Evolutionary conservation across 768 basidiomycete species (phyloP), one percentile per base, ranked within the genome.

Genomic region (Russula sp.): DNA sequence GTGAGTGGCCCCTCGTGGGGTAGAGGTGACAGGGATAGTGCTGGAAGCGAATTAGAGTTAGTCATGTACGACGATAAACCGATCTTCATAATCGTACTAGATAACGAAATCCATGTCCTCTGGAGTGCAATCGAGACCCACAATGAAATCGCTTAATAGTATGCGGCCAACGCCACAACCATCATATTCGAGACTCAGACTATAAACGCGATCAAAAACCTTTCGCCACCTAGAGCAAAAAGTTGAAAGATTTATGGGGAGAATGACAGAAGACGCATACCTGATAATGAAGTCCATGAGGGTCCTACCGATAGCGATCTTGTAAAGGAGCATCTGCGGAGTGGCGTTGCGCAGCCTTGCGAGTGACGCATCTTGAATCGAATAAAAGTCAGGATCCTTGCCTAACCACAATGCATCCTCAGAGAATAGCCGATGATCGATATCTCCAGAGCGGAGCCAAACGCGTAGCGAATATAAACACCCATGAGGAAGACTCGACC

Each of bases 361-460:
- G 67, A 84, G 82, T 1, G 81, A 79, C 10, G 82, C 83, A 48
- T 86, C 79, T 20, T 74, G 73, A 46, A 88, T 80, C 2, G 79
- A 73, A 47, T 73, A 70, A 68, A 88, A 87, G 67, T 87, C 84
- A 5, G 83, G 83, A 67, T 88, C 84, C 67, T 76, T 82, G 18
- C 83, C 85, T 13, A 87, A 73, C 84, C 84, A 87, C 32, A 87
- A 68, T 32, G 85, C 82, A 65, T 85, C 83, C 20, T 83, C 82
- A 39, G 79, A 78, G 66, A 88, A 87, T 47, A 87, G 58, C 39
- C 84, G 79, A 62, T 86, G 86, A 59, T 87, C 83, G 41, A 83
- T 72, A n/a, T 75, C 77, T 36, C 79, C 78, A 6, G 77, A 77
- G 14, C 82, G 77, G 47, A 87, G 73, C 85, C 86, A 88, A 20